Base-by-base conservation (phyloP, 805 yeast genomes). In the Myxozyma melibiosi region DNA sequence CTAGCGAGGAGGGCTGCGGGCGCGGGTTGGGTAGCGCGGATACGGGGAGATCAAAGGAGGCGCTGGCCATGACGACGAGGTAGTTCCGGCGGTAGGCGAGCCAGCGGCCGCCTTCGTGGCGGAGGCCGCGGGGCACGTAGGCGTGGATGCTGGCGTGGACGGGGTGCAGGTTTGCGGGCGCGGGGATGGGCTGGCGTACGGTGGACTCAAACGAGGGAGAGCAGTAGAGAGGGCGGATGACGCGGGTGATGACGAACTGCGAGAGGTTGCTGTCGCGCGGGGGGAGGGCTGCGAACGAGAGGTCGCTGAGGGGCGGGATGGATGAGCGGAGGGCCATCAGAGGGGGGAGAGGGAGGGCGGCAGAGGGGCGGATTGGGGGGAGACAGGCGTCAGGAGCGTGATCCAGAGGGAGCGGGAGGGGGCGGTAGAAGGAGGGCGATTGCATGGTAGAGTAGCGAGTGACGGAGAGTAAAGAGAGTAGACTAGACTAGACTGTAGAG, bases 31-130 rank as follows among this genome's bases (percentile, higher is more conserved):
- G 61, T 9, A 38, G 41, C 14, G 55, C 44, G 39, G 50, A 9
- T 20, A 45, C 31, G 13, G 63, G 56, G 27, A 57, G 40, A 33
- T 50, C 63, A 24, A 60, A 33, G 20, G 39, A 33, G 40, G 50
- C 57, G 14, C 41, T 27, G 47, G 44, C 55, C 37, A 41, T 50
- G 38, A 53, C 51, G 30, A 41, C 42, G 33, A 58, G 6, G 53
- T 60, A 60, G 41, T 60, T 60, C 39, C 64, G 58, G 18, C 64
- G 58, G 55, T 60, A 60, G n/a, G 64, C 59, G 20, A 60, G 46
- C 58, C 62, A 53, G 33, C 62, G 30, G 4, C 53, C 53, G 40
- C 47, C 30, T 33, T 58, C 59, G 34, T 25, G 45, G n/a, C 61
- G 54, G 14, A 58, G 37, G n/a, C 63, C 63, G 33, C 61, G 57